Base-by-base conservation (phyloP, 202 grass and related monocot species). In the Dendrocalamus latiflorus region DNA sequence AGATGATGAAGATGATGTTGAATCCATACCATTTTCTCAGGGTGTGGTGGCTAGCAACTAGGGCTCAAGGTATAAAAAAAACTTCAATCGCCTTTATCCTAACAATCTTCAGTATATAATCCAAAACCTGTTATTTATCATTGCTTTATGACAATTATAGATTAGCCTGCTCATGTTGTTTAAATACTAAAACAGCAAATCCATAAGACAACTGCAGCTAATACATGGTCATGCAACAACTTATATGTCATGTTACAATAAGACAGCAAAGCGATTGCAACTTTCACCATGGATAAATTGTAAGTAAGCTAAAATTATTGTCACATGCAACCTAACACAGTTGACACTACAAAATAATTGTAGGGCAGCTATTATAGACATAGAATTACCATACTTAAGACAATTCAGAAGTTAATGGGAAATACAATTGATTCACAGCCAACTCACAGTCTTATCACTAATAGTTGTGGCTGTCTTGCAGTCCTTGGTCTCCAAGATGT, bases 391-490 rank as follows among this genome's bases (percentile, higher is more conserved):
- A 18, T 54, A 30, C 0, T 30, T 24, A 21, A 13, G 49, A 42
- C 62, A 56, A 57, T 1, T 26, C 26, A 48, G 12, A 39, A 42
- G 42, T 43, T 16, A 57, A 80, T 38, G 18, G 6, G 39, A 70
- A 70, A 17, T 33, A 71, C 66, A 50, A 50, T 1, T 33, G 15
- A 69, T 8, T 50, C n/a, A 80, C 21, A 14, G 15, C 57, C 14
- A 69, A 62, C 84, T 74, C 39, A 81, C 84, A 24, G 22, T 68
- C 77, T 86, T 81, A 59, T 86, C 48, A 39, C 59, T 24, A 2
- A 74, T 17, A 17, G 22, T 15, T n/a, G n/a, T n/a, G n/a, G 49
- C 62, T 6, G 70, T 75, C 69, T 37, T 70, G 71, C 22, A 48
- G 30, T 30, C 60, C 43, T 62, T 47, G 14, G 22, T 34, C 47